These are phyloP conservation scores for Talaromyces sp. DNA, from an alignment of 2,329 filamentous ascomycete genomes.

Conservation along the genomic window DNA sequence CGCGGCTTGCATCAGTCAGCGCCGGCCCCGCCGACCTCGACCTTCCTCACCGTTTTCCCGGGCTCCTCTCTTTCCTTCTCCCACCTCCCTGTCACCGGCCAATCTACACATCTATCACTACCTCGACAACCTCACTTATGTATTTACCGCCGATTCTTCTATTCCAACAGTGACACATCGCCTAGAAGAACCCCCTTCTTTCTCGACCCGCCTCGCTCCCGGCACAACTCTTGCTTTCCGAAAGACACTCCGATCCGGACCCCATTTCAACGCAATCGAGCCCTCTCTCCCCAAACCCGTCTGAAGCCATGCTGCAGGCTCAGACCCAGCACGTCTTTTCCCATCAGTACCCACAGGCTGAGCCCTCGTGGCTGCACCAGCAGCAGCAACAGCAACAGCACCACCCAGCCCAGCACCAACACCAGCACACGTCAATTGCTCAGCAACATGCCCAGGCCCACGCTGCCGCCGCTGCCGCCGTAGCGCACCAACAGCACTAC, in stretches of 20 bases:
- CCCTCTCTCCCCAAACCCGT: neutral
- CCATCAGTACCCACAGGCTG: constrained; percentile 48
- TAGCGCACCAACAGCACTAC: constrained; percentile 54
- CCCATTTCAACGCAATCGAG: neutral
- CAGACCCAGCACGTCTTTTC: constrained; percentile 58
- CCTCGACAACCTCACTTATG: neutral
- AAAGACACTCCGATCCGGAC: neutral
- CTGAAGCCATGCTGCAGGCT: constrained; percentile 39
- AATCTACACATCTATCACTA: neutral
- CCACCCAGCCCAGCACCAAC: constrained; percentile 33
- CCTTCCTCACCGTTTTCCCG: neutral
- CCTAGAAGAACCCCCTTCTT: neutral
- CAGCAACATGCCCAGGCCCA: constrained; percentile 53
- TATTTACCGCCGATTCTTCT: neutral
- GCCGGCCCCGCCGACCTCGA: neutral
- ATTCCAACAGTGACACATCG: neutral
- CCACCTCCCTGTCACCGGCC: neutral
- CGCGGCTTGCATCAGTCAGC: neutral
- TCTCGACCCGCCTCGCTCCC: neutral
- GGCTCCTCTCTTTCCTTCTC: neutral
- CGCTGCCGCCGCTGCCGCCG: constrained; percentile 35
- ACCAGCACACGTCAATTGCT: constrained; percentile 41
- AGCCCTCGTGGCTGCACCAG: constrained; percentile 41
- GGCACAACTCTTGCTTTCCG: neutral
- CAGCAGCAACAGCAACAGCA: constrained; percentile 29